Evolutionary conservation across 2,329 filamentous ascomycete genomes (phyloP).

Genomic region (Torrubiellomyces zombiae): DNA sequence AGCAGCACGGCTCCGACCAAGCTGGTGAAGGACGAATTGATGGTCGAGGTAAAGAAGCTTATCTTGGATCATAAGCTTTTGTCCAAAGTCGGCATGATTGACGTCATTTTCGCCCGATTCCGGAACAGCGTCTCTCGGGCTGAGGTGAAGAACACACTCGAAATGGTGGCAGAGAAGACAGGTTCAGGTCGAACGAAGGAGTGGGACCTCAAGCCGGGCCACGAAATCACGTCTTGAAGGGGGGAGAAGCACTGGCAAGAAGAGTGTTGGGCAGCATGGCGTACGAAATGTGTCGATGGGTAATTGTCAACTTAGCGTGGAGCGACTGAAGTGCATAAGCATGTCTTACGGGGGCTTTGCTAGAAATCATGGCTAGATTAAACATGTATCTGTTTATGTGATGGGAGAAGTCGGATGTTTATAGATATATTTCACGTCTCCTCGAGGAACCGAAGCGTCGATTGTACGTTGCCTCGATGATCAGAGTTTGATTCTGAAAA

Average conservation of each 20-base stretch:
- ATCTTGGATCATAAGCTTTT: constrained; percentile 23
- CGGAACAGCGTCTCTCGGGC: constrained; percentile 18
- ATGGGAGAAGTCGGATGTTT: no score
- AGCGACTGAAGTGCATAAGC: no score
- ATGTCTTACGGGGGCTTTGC: no score
- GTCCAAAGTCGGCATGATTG: constrained; percentile 23
- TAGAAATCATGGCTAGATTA: no score
- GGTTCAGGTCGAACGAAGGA: constrained; percentile 19
- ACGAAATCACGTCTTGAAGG: constrained; percentile 15
- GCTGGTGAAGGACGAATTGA: constrained; percentile 20
- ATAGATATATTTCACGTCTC: no score
- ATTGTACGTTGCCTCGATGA: no score
- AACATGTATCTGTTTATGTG: no score
- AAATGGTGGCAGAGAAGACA: constrained; percentile 22
- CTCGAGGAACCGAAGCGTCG: no score
- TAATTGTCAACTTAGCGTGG: background rate
- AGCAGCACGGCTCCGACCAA: constrained; percentile 9
- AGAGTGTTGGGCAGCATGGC: background rate
- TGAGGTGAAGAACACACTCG: constrained; percentile 25
- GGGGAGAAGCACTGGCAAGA: no score
- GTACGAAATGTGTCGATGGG: background rate
- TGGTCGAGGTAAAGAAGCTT: constrained; percentile 24
- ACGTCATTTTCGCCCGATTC: constrained; percentile 22
- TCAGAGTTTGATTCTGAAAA: no score
- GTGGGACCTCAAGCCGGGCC: constrained; percentile 22